These are phyloP conservation scores for Sarcomyxa edulis DNA, from an alignment of 768 basidiomycete genomes.

Conservation along the genomic window DNA sequence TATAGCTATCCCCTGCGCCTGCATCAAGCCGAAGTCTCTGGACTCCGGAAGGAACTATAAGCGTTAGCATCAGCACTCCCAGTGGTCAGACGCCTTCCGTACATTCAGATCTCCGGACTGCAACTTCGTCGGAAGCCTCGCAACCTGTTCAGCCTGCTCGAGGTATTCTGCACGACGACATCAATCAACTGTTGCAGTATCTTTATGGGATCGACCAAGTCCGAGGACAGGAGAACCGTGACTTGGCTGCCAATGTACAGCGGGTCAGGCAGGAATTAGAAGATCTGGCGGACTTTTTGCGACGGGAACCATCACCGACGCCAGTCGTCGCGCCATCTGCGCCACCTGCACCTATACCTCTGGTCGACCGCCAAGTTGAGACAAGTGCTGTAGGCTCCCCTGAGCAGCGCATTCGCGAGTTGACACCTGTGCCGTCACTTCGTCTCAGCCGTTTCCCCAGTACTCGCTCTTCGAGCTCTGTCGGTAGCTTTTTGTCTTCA, in stretches of 20 bases:
- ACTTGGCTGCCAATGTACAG: slow-evolving; percentile 61
- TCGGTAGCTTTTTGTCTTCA: slow-evolving; percentile 43
- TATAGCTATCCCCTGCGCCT: slow-evolving; percentile 2
- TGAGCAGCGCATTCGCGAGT: too few species aligned
- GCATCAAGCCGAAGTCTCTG: slow-evolving; percentile 9
- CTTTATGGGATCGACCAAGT: slow-evolving; percentile 48
- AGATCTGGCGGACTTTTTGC: slow-evolving; percentile 55
- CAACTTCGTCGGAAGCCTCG: slow-evolving; percentile 19
- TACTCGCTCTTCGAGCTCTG: too few species aligned
- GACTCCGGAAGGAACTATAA: slow-evolving; percentile 27
- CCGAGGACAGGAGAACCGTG: slow-evolving; percentile 58
- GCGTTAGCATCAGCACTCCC: slow-evolving; percentile 48
- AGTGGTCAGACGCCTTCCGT: slow-evolving; percentile 44
- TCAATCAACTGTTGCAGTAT: slow-evolving; percentile 50
- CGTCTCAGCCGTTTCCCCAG: too few species aligned
- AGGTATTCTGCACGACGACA: slow-evolving; percentile 44
- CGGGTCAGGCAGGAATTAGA: slow-evolving; percentile 66
- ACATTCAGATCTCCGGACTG: slow-evolving; percentile 37
- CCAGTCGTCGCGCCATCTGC: too few species aligned
- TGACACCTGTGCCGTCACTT: too few species aligned
- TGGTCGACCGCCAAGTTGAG: too few species aligned
- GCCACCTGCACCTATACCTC: too few species aligned
- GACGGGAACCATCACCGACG: slow-evolving; percentile 31
- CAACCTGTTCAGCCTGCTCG: slow-evolving; percentile 40
- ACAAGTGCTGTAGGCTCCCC: too few species aligned